phyloP scores from a whole-genome alignment of 2,329 filamentous ascomycete species.

The Hymenoscyphus linearis region DNA sequence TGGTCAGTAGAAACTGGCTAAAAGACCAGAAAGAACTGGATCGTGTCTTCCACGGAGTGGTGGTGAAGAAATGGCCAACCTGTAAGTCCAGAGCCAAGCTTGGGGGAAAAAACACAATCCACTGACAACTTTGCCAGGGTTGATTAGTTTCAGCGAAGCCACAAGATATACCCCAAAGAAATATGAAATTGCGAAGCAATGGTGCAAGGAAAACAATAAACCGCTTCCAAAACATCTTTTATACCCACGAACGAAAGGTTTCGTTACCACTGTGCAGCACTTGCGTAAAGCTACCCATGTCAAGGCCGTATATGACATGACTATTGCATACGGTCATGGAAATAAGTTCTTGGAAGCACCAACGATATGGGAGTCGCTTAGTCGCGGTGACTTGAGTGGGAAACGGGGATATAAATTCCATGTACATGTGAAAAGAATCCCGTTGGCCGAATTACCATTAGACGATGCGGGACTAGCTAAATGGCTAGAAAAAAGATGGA shows the following conservation, averaged over 20 bases:
- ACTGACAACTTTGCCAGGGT: constrained; percentile 40
- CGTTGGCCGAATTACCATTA: constrained; percentile 42
- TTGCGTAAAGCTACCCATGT: constrained; percentile 46
- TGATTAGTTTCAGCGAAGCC: constrained; percentile 60
- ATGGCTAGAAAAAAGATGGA: constrained; percentile 49
- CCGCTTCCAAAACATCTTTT: constrained; percentile 52
- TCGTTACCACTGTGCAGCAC: constrained; percentile 53
- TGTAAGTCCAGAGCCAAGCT: constrained; percentile 40
- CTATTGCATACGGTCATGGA: constrained; percentile 47
- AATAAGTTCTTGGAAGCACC: constrained; percentile 42
- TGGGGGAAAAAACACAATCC: neutral
- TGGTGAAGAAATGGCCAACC: constrained; percentile 47
- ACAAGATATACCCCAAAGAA: constrained; percentile 53
- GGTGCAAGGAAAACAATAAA: constrained; percentile 46
- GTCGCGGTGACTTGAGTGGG: constrained; percentile 36
- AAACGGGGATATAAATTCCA: constrained; percentile 43
- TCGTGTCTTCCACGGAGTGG: constrained; percentile 50
- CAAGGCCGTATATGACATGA: constrained; percentile 50
- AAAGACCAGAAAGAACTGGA: constrained; percentile 51
- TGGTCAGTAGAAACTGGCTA: constrained; percentile 56
- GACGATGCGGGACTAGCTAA: constrained; percentile 44
- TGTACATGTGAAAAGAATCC: constrained; percentile 44
- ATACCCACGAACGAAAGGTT: constrained; percentile 56
- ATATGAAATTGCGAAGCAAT: constrained; percentile 44
- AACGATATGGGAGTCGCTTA: constrained; percentile 49